Evolutionary conservation across 768 basidiomycete genomes (phyloP).

Genomic region (Tubosaeta sp.): DNA sequence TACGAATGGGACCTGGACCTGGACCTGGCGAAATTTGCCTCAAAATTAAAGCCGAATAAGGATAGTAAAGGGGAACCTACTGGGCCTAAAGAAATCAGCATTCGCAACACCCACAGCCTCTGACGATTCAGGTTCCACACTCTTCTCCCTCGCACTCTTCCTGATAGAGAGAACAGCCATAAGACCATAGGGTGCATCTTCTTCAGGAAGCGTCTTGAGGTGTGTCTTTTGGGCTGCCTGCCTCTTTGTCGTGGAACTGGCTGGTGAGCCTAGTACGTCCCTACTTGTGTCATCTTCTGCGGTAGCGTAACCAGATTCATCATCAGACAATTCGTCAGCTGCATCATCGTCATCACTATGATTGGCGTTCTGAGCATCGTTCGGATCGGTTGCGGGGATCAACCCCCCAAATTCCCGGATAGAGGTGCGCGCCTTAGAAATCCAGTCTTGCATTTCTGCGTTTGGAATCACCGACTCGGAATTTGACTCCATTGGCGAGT

Average conservation of each 20-base stretch:
- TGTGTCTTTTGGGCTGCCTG: slow-evolving; percentile 35
- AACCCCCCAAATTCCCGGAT: slow-evolving; percentile 65
- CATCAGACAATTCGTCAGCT: slow-evolving; percentile 33
- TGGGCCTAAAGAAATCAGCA: slow-evolving; percentile 61
- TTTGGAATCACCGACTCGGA: slow-evolving; percentile 32
- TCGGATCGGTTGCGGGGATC: slow-evolving; percentile 58
- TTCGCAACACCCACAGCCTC: slow-evolving; percentile 63
- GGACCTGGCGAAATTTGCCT: slow-evolving; percentile 32
- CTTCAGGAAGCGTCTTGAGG: slow-evolving; percentile 54
- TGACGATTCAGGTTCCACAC: slow-evolving; percentile 42
- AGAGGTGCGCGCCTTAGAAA: slow-evolving; percentile 65
- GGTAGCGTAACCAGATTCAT: slow-evolving; percentile 30
- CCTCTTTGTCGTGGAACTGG: slow-evolving; percentile 36
- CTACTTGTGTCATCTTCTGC: slow-evolving; percentile 20
- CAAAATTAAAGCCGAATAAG: background rate
- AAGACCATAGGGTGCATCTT: slow-evolving; percentile 68
- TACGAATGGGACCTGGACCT: slow-evolving; percentile 38
- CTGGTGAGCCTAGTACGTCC: slow-evolving; percentile 27
- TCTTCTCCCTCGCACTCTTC: slow-evolving; percentile 37
- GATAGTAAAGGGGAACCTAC: slow-evolving; percentile 34
- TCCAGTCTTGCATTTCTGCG: slow-evolving; percentile 72
- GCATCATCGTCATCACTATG: slow-evolving; percentile 38
- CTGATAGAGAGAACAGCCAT: slow-evolving; percentile 63
- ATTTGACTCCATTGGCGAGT: slow-evolving; percentile 25
- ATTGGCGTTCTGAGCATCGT: slow-evolving; percentile 39